phyloP scores from a whole-genome alignment of 2,329 filamentous ascomycete species.

The Botrytis porri region DNA sequence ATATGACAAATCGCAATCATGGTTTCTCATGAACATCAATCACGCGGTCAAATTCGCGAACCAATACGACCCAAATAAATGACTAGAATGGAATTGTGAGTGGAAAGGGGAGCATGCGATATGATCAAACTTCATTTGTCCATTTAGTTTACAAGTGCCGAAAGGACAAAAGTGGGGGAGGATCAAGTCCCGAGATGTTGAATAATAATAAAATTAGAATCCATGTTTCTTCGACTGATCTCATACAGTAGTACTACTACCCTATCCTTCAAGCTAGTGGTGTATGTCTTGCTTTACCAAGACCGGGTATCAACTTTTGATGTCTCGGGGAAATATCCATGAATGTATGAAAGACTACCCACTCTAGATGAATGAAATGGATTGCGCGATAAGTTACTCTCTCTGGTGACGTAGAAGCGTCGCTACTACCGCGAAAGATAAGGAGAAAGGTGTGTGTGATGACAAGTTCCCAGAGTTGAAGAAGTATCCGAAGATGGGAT shows the following conservation, averaged over 20 bases:
- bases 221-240: not conserved
- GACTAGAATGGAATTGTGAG: not conserved
- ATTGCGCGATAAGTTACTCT: not conserved
- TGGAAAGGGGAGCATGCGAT: not conserved
- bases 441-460: constrained; percentile 5
- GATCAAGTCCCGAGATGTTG: not conserved
- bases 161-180: not conserved
- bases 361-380: constrained; percentile 1
- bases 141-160: not conserved
- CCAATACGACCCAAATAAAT: constrained; percentile 1
- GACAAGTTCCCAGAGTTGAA: not conserved
- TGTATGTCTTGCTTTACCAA: constrained; percentile 14
- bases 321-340: constrained; percentile 16
- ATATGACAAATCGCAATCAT: not conserved
- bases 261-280: not conserved
- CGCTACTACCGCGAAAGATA: not conserved
- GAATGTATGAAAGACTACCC: not conserved
- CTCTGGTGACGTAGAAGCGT: not conserved
- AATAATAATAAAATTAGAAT: not conserved
- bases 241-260: constrained; percentile 9
- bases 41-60: constrained; percentile 4
- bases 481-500: constrained; percentile 7
- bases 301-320: not conserved
- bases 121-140: not conserved
- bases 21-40: not conserved